phyloP scores from a whole-genome alignment of 2,329 filamentous ascomycete species.

The Triangularia setosa region DNA sequence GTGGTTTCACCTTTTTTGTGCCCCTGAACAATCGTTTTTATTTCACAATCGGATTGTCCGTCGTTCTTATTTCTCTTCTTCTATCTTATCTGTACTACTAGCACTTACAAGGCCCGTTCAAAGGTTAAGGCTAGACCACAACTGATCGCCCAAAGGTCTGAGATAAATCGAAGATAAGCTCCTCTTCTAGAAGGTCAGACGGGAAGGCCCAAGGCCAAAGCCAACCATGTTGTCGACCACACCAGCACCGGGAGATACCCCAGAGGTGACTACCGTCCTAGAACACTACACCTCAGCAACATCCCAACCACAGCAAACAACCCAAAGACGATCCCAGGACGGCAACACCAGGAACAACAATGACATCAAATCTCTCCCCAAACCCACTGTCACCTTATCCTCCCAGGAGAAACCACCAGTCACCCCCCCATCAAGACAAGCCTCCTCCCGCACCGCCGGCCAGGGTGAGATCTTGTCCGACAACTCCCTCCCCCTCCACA shows the following conservation, averaged over 20 bases:
- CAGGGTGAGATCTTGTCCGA: neutral
- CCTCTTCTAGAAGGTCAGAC: neutral
- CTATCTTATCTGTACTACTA: neutral
- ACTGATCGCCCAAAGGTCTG: slow-evolving; percentile 1
- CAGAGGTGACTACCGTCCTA: neutral
- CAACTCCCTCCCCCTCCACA: slow-evolving; percentile 11
- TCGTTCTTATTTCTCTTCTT: neutral
- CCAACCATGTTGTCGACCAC: neutral
- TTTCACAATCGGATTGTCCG: neutral
- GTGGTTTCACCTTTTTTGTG: neutral
- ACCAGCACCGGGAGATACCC: neutral
- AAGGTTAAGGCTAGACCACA: neutral
- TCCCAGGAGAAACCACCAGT: neutral
- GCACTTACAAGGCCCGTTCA: neutral
- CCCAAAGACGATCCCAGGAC: too few species aligned
- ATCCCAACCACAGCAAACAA: neutral
- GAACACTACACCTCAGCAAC: neutral
- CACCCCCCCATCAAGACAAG: neutral
- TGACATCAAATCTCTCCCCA: neutral
- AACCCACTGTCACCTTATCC: neutral
- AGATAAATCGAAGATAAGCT: neutral
- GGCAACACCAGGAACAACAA: neutral
- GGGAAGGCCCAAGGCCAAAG: neutral
- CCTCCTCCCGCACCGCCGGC: neutral
- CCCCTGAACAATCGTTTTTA: neutral